These are phyloP conservation scores for Ramaria sp. DNA, from an alignment of 768 basidiomycete species.

Conservation along the genomic window DNA sequence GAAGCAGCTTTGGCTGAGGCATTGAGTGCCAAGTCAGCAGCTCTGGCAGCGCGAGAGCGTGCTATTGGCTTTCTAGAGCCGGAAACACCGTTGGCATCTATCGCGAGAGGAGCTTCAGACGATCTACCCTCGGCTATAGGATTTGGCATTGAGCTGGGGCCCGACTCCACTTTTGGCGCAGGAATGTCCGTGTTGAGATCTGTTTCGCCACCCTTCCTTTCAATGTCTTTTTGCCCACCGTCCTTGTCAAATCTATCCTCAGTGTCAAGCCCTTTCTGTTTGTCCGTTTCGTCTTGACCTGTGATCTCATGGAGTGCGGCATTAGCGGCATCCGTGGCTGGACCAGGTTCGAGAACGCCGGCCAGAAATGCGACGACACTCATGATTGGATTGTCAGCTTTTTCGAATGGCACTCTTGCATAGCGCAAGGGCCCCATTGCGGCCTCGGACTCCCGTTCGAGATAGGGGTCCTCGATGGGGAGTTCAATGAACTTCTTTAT, in stretches of 20 bases:
- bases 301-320: constrained; percentile 76
- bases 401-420: constrained; percentile 79
- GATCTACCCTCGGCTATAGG: constrained; percentile 12
- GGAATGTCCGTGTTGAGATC: constrained; percentile 21
- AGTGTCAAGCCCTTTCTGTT: constrained; percentile 24
- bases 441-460: constrained; percentile 53
- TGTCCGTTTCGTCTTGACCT: constrained; percentile 29
- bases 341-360: constrained; percentile 79
- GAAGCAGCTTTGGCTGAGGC: constrained; percentile 82
- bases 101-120: constrained; percentile 14
- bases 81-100: constrained; percentile 27
- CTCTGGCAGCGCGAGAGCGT: constrained; percentile 68
- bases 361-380: constrained; percentile 96
- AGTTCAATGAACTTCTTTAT: constrained; percentile 91
- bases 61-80: constrained; percentile 33
- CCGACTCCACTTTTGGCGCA: constrained; percentile 16
- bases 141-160: constrained; percentile 11
- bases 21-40: constrained; percentile 78
- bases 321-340: constrained; percentile 91
- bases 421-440: constrained; percentile 68
- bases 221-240: constrained; percentile 3
- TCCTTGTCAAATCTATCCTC: constrained; percentile 20
- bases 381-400: constrained; percentile 97
- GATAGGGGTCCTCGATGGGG: constrained; percentile 93
- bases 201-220: constrained; percentile 34